Evolutionary conservation across 2,329 filamentous ascomycete species (phyloP).

Genomic region (Colletotrichum filicis): DNA sequence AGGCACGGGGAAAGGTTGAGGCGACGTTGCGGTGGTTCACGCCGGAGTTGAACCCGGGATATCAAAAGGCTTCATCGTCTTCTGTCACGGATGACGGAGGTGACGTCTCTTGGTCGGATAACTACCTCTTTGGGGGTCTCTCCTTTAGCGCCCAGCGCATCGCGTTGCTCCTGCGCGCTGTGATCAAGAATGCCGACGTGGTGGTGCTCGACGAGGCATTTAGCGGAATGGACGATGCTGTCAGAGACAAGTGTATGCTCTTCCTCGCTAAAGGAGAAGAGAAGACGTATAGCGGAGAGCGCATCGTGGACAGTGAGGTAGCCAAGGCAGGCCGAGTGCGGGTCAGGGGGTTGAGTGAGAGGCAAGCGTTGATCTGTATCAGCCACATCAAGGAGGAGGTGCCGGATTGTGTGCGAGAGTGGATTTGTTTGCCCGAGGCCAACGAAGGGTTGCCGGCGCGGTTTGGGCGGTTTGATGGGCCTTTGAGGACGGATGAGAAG

Average conservation of each 20-base stretch:
- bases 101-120: conserved; percentile 71
- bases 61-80: conserved; percentile 40
- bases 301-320: conserved; percentile 59
- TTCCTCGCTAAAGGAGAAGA: conserved; percentile 78
- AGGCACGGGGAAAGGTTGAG: conserved; percentile 70
- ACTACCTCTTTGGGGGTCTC: conserved; percentile 76
- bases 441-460: conserved; percentile 70
- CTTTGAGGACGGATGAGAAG: conserved; percentile 65
- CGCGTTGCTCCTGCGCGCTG: conserved; percentile 82
- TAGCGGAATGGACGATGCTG: conserved; percentile 82
- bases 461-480: conserved; percentile 72
- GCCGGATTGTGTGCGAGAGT: conserved; percentile 83
- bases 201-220: conserved; percentile 90
- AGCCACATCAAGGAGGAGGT: conserved; percentile 93
- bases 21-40: conserved; percentile 82
- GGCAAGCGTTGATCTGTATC: conserved; percentile 90
- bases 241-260: conserved; percentile 87
- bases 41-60: conserved; percentile 74
- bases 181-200: conserved; percentile 84
- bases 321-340: conserved; percentile 56
- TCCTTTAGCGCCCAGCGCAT: conserved; percentile 88
- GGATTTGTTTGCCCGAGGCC: conserved; percentile 85
- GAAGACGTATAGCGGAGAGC: conserved; percentile 51
- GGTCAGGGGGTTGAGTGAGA: conserved; percentile 71
- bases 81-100: conserved; percentile 24